These are phyloP conservation scores for Cerioporus squamosus DNA, from an alignment of 1,284 basidiomycete species.

Conservation along the genomic window DNA sequence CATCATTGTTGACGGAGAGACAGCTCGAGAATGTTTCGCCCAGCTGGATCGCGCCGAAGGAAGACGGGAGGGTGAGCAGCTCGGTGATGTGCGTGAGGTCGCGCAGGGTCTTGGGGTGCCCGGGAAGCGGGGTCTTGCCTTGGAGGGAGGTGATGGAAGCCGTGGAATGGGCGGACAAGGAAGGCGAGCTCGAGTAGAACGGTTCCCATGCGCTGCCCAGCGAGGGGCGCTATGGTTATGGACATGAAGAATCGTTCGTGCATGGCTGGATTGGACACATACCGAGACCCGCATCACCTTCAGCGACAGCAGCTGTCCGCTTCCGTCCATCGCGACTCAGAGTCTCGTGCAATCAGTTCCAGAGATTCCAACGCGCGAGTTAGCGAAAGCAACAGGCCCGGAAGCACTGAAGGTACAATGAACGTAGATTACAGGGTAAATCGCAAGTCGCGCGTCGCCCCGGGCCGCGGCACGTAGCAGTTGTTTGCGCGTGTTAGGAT, in stretches of 20 bases:
- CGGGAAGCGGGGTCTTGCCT: constrained; percentile 65
- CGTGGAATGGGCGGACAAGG: constrained; percentile 78
- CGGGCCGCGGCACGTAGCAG: too few species aligned
- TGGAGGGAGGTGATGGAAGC: constrained; percentile 79
- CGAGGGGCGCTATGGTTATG: constrained; percentile 62
- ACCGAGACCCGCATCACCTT: constrained; percentile 86
- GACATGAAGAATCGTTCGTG: constrained; percentile 7
- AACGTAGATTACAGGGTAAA: too few species aligned
- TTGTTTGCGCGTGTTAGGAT: constrained; percentile 34
- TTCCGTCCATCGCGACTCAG: constrained; percentile 49
- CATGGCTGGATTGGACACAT: constrained; percentile 39
- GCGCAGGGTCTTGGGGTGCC: constrained; percentile 79
- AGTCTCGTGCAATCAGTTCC: too few species aligned
- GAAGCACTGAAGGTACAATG: too few species aligned
- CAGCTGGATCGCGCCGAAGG: constrained; percentile 80
- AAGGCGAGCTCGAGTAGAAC: constrained; percentile 81
- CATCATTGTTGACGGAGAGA: constrained; percentile 80
- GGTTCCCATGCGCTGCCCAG: constrained; percentile 78
- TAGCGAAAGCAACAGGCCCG: too few species aligned
- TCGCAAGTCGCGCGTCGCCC: too few species aligned
- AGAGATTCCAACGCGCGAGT: too few species aligned
- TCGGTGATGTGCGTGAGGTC: constrained; percentile 76
- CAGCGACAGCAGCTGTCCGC: constrained; percentile 66
- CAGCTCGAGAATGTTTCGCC: constrained; percentile 83
- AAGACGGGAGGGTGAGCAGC: constrained; percentile 73